Percentiles rank a stretch among this genome's conserved stretches.
Conservation (phyloP, 306 rosid species). For the Prunus persica region Prunus_persica_NCBIv2 NC_034009.1:28671001-28671500, state of each 20-base stretch:
- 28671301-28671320: background rate
- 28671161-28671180: background rate
- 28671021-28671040: conserved; percentile 11
- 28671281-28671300: background rate
- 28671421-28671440: no score
- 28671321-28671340: background rate
- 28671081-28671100: conserved; percentile 8
- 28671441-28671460: no score
- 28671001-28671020: conserved; percentile 3
- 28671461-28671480: no score
- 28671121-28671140: background rate
- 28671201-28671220: background rate
- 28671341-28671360: background rate
- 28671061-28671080: conserved; percentile 12
- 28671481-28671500: no score
- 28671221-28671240: background rate
- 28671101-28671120: background rate
- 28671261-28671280: background rate
- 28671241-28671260: background rate
- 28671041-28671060: background rate
- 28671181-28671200: background rate
- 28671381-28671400: no score
- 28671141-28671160: background rate
- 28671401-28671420: no score
- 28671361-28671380: no score